Evolutionary conservation across 495 filamentous ascomycete genomes (phyloP).

Genomic region (Penicillium maclennaniae): DNA sequence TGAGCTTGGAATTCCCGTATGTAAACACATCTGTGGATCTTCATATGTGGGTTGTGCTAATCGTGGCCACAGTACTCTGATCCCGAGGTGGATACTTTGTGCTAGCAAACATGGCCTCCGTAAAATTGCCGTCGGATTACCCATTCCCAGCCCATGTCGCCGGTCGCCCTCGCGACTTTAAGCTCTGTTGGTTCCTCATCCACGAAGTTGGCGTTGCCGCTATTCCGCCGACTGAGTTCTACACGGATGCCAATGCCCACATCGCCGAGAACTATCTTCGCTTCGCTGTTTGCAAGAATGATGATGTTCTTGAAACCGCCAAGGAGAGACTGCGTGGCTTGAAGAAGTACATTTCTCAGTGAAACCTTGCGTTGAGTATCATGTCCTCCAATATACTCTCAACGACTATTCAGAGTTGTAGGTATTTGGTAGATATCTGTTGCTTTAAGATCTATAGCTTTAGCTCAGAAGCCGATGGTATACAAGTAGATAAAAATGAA

Average conservation of each 20-base stretch:
- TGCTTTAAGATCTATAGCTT: background rate
- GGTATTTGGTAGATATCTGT: background rate
- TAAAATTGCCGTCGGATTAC: slow-evolving; percentile 76
- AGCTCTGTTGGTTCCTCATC: slow-evolving; percentile 93
- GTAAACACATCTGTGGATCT: slow-evolving; percentile 10
- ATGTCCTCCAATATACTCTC: slow-evolving; percentile 3
- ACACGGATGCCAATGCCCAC: slow-evolving; percentile 74
- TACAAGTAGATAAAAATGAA: background rate
- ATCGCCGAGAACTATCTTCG: slow-evolving; percentile 89
- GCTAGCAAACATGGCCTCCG: slow-evolving; percentile 82
- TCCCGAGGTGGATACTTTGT: slow-evolving; percentile 96
- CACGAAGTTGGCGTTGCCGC: slow-evolving; percentile 93
- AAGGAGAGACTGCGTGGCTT: slow-evolving; percentile 84
- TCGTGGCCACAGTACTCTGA: slow-evolving; percentile 62
- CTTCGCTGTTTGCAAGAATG: slow-evolving; percentile 96
- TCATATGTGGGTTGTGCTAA: background rate
- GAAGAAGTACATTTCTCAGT: slow-evolving; percentile 67
- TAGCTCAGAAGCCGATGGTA: background rate
- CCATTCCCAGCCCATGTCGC: slow-evolving; percentile 86
- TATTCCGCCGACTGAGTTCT: slow-evolving; percentile 96
- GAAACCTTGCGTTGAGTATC: slow-evolving; percentile 5
- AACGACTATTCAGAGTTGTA: background rate
- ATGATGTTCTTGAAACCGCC: slow-evolving; percentile 81
- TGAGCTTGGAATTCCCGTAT: slow-evolving; percentile 76
- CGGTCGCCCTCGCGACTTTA: slow-evolving; percentile 82